phyloP scores from a whole-genome alignment of 345 rosid species.

The Brassica carinata region DNA sequence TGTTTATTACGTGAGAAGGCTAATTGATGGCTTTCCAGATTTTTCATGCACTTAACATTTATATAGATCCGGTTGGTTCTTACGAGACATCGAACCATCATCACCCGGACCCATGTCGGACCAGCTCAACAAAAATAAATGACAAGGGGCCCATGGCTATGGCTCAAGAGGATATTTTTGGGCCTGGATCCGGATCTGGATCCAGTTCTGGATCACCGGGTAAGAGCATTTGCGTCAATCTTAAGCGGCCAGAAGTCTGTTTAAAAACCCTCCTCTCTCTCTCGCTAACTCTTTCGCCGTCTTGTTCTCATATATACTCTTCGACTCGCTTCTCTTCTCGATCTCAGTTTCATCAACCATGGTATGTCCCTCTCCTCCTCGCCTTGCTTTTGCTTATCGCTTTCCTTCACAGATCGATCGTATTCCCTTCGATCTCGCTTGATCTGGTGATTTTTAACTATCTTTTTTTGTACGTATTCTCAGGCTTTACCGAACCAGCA shows the following conservation, averaged over 20 bases:
- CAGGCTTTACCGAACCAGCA: slow-evolving; percentile 83
- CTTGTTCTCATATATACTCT: slow-evolving; percentile 1
- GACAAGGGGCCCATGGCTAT: neutral
- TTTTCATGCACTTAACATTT: no score
- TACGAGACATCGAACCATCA: neutral
- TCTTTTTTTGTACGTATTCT: neutral
- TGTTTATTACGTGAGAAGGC: no score
- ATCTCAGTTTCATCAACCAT: slow-evolving; percentile 18
- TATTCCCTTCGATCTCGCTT: slow-evolving; percentile 6
- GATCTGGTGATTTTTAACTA: neutral
- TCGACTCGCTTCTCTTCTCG: neutral
- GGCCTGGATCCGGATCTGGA: slow-evolving; percentile 17
- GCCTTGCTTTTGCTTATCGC: neutral
- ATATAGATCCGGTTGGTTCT: neutral
- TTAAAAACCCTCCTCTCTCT: slow-evolving; percentile 23
- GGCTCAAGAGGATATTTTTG: neutral
- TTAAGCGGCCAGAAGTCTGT: slow-evolving; percentile 30
- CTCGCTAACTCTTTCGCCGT: slow-evolving; percentile 18
- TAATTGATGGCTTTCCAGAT: no score
- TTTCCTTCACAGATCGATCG: slow-evolving; percentile 3
- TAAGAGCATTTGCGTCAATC: slow-evolving; percentile 28
- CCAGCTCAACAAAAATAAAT: slow-evolving; percentile 8
- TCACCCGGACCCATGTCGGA: slow-evolving; percentile 25
- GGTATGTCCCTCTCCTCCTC: slow-evolving; percentile 17
- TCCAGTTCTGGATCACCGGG: slow-evolving; percentile 18